Evolutionary conservation across 2,329 filamentous ascomycete species (phyloP).

Genomic region (Cladosporium velox): DNA sequence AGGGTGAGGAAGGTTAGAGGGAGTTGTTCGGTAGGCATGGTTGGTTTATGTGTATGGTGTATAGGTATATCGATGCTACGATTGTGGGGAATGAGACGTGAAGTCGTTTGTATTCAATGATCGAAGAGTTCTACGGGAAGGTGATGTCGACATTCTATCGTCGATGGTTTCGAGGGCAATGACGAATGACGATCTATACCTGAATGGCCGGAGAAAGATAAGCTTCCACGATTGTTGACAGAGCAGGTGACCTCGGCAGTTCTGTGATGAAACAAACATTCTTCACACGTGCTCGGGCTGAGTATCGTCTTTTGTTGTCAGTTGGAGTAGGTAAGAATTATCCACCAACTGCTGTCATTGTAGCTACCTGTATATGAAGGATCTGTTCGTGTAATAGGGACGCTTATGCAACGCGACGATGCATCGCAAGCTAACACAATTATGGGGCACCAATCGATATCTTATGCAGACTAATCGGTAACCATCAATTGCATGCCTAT

Average conservation of each 20-base stretch:
- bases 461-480: neutral
- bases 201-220: slow-evolving; percentile 5
- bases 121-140: neutral
- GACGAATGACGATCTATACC: slow-evolving; percentile 12
- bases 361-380: neutral
- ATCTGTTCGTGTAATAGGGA: neutral
- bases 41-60: neutral
- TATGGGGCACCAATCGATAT: neutral
- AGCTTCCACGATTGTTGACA: slow-evolving; percentile 1
- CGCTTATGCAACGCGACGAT: neutral
- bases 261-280: neutral
- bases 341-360: neutral
- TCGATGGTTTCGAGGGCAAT: slow-evolving; percentile 5
- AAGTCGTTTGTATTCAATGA: neutral
- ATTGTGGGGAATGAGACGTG: neutral
- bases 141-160: slow-evolving; percentile 1
- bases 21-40: neutral
- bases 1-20: slow-evolving; percentile 17
- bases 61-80: neutral
- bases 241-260: slow-evolving; percentile 14
- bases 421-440: neutral
- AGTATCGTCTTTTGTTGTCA: neutral
- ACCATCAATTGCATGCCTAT: neutral
- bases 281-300: neutral
- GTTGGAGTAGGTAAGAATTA: neutral